phyloP scores from a whole-genome alignment of 2,329 filamentous ascomycete genomes.

The Grosmannia clavigera region DNA sequence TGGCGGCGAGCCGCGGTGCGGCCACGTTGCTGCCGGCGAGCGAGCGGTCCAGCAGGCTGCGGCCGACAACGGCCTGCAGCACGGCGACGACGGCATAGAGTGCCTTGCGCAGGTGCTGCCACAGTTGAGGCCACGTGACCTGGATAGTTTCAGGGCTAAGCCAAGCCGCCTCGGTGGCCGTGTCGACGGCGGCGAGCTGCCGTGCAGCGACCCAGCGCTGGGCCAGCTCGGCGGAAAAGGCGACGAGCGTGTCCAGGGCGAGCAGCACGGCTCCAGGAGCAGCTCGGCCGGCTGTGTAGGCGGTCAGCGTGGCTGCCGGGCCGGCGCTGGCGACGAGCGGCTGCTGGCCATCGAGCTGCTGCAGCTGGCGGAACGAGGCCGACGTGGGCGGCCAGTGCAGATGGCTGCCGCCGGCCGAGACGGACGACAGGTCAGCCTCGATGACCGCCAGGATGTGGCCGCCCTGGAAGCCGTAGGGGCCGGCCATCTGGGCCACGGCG shows the following conservation, averaged over 20 bases:
- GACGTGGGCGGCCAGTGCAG: slow-evolving; percentile 54
- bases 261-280: slow-evolving; percentile 13
- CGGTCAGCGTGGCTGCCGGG: slow-evolving; percentile 51
- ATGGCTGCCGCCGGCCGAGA: slow-evolving; percentile 33
- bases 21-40: slow-evolving; percentile 27
- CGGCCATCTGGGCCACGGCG: slow-evolving; percentile 53
- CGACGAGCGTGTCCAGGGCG: slow-evolving; percentile 46
- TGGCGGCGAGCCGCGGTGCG: slow-evolving; percentile 50
- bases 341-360: slow-evolving; percentile 37
- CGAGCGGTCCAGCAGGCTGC: slow-evolving; percentile 39
- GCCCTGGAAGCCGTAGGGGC: slow-evolving; percentile 60
- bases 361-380: slow-evolving; percentile 46
- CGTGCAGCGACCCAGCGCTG: slow-evolving; percentile 59
- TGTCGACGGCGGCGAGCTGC: slow-evolving; percentile 60
- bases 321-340: slow-evolving; percentile 52
- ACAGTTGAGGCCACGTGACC: slow-evolving; percentile 57
- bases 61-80: slow-evolving; percentile 59
- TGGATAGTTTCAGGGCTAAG: slow-evolving; percentile 54
- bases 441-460: slow-evolving; percentile 64
- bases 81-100: slow-evolving; percentile 66
- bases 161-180: slow-evolving; percentile 42
- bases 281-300: slow-evolving; percentile 45
- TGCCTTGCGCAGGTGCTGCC: slow-evolving; percentile 62
- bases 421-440: slow-evolving; percentile 38
- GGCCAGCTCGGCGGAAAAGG: slow-evolving; percentile 53